phyloP scores from a whole-genome alignment of 345 rosid genomes.

The Theobroma cacao region DNA sequence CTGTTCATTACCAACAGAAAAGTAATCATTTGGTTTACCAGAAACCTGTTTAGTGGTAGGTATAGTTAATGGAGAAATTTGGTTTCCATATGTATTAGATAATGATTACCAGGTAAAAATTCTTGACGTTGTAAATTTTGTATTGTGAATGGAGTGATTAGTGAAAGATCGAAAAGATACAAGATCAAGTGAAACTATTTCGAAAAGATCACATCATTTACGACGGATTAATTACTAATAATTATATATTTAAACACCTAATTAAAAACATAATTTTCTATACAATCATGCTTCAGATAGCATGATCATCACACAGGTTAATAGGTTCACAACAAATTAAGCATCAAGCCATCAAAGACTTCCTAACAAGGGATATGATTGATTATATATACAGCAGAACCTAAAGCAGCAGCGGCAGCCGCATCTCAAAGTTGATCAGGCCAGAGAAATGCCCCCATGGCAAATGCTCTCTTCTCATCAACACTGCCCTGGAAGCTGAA shows the following conservation, averaged over 20 bases:
- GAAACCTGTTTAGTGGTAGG: neutral
- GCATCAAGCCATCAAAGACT: neutral
- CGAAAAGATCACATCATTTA: neutral
- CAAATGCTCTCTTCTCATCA: slow-evolving; percentile 56
- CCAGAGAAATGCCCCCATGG: slow-evolving; percentile 68
- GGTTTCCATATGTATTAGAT: neutral
- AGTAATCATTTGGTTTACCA: neutral
- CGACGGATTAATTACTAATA: neutral
- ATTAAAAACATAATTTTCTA: neutral
- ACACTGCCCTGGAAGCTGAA: slow-evolving; percentile 32
- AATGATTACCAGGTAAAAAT: neutral
- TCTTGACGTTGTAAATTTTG: too few species aligned
- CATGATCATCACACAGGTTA: neutral
- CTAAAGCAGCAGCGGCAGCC: neutral
- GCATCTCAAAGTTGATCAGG: slow-evolving; percentile 35
- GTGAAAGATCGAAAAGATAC: too few species aligned
- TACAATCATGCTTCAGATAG: neutral
- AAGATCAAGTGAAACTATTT: neutral
- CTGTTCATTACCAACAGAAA: neutral
- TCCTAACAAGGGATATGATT: neutral
- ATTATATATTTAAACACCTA: neutral
- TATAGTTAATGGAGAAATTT: neutral
- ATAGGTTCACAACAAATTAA: neutral
- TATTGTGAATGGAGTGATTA: too few species aligned
- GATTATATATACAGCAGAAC: neutral